Conservation (phyloP, 331 rosid genomes). For the Phaseolus coccineus region DNA sequence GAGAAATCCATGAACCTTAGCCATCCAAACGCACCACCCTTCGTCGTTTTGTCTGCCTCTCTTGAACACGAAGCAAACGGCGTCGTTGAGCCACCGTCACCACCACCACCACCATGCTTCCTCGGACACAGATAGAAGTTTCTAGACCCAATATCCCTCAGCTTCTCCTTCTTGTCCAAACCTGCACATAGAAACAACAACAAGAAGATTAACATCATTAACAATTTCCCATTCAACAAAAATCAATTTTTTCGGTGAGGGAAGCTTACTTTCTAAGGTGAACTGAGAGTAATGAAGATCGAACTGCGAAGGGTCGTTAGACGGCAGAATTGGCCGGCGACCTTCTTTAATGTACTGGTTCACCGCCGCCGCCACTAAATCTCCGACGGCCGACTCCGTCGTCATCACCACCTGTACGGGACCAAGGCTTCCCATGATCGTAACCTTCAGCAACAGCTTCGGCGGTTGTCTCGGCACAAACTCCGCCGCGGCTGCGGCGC, state of each 20-base stretch:
- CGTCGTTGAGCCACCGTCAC: slow-evolving; percentile 44
- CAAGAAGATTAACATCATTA: background rate
- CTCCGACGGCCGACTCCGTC: slow-evolving; percentile 58
- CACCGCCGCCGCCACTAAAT: slow-evolving; percentile 55
- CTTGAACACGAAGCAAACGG: slow-evolving; percentile 58
- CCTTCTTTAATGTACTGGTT: slow-evolving; percentile 63
- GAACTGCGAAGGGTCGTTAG: slow-evolving; percentile 54
- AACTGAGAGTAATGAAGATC: slow-evolving; percentile 88
- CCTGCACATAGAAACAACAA: slow-evolving; percentile 45
- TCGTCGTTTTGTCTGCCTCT: slow-evolving; percentile 49
- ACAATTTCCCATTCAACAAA: background rate
- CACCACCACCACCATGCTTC: slow-evolving; percentile 8
- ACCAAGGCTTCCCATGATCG: slow-evolving; percentile 65
- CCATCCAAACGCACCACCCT: slow-evolving; percentile 56
- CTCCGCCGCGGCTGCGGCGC: slow-evolving; percentile 4
- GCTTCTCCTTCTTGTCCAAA: slow-evolving; percentile 64
- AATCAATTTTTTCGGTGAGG: background rate
- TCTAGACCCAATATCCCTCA: slow-evolving; percentile 69
- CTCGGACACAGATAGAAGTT: slow-evolving; percentile 66
- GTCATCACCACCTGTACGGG: slow-evolving; percentile 68
- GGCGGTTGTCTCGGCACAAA: slow-evolving; percentile 52
- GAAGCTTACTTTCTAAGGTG: slow-evolving; percentile 62
- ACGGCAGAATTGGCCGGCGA: slow-evolving; percentile 72
- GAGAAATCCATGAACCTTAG: slow-evolving; percentile 60
- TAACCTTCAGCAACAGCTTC: slow-evolving; percentile 74